phyloP scores from a whole-genome alignment of 441 rosid species.

The Adansonia gregorii region DNA sequence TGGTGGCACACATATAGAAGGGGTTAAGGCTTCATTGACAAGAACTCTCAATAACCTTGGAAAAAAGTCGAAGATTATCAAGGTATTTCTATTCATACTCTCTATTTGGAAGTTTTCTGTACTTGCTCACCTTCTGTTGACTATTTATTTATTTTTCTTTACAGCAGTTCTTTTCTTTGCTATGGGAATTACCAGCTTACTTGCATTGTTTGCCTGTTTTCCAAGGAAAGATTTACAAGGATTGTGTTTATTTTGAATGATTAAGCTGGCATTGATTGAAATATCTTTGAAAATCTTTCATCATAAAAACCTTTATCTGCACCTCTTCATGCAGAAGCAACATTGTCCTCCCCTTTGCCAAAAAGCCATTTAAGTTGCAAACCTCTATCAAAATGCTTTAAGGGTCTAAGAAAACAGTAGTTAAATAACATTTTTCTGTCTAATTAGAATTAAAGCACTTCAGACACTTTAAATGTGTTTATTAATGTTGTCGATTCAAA shows the following conservation, averaged over 20 bases:
- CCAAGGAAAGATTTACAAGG: neutral
- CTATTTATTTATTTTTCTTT: neutral
- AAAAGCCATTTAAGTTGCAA: neutral
- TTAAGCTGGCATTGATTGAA: neutral
- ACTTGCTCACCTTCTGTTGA: neutral
- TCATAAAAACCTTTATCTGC: neutral
- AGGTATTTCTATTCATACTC: slow-evolving; percentile 52
- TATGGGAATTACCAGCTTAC: neutral
- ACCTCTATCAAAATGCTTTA: neutral
- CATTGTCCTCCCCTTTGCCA: neutral
- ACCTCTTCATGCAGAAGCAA: neutral
- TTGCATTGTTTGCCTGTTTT: neutral
- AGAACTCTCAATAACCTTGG: slow-evolving; percentile 85
- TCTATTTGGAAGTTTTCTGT: slow-evolving; percentile 2
- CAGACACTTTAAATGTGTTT: slow-evolving; percentile 5
- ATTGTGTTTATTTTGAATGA: slow-evolving; percentile 8
- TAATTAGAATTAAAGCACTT: neutral
- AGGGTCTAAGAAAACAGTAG: slow-evolving; percentile 12
- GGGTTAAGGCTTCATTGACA: slow-evolving; percentile 86
- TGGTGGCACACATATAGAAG: slow-evolving; percentile 98
- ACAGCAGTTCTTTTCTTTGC: neutral
- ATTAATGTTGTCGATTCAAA: neutral
- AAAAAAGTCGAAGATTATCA: slow-evolving; percentile 81
- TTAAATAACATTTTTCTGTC: neutral
- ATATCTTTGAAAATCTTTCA: neutral